Conservation (phyloP, 345 rosid species). For the Aurinia saxatilis region DNA sequence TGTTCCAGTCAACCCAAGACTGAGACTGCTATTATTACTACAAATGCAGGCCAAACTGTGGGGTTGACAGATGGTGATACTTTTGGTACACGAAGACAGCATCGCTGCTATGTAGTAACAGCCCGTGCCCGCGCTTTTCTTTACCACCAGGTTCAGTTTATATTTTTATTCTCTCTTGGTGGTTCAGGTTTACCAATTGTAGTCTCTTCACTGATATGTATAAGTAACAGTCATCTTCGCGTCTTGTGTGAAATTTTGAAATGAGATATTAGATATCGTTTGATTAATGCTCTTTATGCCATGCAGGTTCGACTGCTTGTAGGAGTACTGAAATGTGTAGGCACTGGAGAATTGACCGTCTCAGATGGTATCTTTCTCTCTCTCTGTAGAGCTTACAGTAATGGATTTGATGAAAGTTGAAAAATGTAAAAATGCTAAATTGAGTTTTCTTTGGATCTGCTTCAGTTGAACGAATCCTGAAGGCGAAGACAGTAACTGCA, state of each 20-base stretch:
- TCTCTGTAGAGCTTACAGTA: not conserved
- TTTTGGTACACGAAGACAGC: conserved; percentile 50
- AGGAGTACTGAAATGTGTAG: conserved; percentile 77
- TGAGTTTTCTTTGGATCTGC: conserved; percentile 2
- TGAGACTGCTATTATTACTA: conserved; percentile 22
- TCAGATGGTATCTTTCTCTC: conserved; percentile 52
- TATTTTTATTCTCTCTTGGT: not conserved
- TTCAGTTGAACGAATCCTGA: conserved; percentile 61
- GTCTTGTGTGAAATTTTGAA: not conserved
- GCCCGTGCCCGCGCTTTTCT: conserved; percentile 79
- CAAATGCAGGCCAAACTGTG: not conserved
- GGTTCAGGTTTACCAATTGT: not conserved
- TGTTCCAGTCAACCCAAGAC: conserved; percentile 22
- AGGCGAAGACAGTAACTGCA: conserved; percentile 60
- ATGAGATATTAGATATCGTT: not conserved
- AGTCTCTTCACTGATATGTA: not conserved
- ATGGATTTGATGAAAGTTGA: not conserved
- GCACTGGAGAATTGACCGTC: conserved; percentile 60
- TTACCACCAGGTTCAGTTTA: conserved; percentile 68
- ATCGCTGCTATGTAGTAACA: conserved; percentile 59
- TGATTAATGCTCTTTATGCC: conserved; percentile 7
- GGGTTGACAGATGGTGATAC: conserved; percentile 23
- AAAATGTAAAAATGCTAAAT: not conserved
- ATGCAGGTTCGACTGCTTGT: conserved; percentile 84
- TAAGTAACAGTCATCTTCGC: not conserved